Percentiles rank a stretch among this genome's conserved stretches.
Conservation (phyloP, 2,329 filamentous ascomycete species). For the Fusarium robinianum region DNA sequence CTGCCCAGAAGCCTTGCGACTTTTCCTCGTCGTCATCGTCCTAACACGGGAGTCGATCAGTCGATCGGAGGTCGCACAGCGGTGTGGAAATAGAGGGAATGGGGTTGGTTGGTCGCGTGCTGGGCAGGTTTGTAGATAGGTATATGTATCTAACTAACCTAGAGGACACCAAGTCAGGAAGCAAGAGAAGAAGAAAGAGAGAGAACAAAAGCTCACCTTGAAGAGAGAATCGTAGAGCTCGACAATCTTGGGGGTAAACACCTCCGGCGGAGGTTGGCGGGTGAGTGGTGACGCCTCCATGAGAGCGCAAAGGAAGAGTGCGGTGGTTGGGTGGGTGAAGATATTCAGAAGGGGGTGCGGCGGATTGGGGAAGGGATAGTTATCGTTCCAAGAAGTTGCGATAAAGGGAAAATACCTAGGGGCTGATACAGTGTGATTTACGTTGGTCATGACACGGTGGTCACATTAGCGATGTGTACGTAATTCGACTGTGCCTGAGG, state of each 20-base stretch:
- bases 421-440: too few species aligned
- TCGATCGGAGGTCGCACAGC: constrained; percentile 31
- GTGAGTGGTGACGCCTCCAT: constrained; percentile 95
- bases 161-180: constrained; percentile 23
- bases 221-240: constrained; percentile 86
- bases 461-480: too few species aligned
- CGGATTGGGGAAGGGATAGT: too few species aligned
- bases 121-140: constrained; percentile 30
- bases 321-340: too few species aligned
- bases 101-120: constrained; percentile 13
- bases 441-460: too few species aligned
- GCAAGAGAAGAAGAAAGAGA: constrained; percentile 9
- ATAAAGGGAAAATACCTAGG: too few species aligned
- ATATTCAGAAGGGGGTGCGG: too few species aligned
- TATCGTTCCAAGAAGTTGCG: too few species aligned
- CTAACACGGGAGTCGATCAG: constrained; percentile 46
- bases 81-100: too few species aligned
- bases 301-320: too few species aligned
- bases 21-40: constrained; percentile 70
- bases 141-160: too few species aligned
- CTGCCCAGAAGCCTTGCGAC: constrained; percentile 91
- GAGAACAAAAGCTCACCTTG: constrained; percentile 56
- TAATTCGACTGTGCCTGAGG: too few species aligned
- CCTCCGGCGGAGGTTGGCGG: constrained; percentile 85
- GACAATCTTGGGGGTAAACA: constrained; percentile 93